A percentile compares a stretch with the other conserved stretches of the same genome.
Conservation (phyloP, 2,329 filamentous ascomycete genomes). For the Juglanconis sp. region DNA sequence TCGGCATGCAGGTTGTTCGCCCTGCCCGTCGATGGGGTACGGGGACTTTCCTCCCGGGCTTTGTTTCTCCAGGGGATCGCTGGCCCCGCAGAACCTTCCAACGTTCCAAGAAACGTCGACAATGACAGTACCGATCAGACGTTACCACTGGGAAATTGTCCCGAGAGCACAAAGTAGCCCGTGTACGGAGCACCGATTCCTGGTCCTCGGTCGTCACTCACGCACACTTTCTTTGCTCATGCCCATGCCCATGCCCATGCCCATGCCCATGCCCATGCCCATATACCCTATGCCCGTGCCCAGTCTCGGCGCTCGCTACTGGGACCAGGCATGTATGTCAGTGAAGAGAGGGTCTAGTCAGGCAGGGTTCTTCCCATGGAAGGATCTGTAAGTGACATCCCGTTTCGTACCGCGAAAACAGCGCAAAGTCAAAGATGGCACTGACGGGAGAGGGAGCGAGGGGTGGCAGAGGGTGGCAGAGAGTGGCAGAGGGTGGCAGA, state of each 20-base stretch:
- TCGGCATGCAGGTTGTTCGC: constrained; percentile 18
- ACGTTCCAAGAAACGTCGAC: background rate
- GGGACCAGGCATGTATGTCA: background rate
- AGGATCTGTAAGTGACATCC: background rate
- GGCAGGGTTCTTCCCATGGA: background rate
- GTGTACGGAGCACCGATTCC: too few species aligned
- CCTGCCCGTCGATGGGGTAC: constrained; percentile 12
- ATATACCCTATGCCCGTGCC: too few species aligned
- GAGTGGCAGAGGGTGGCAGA: background rate
- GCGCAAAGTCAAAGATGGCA: background rate
- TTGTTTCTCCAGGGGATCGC: constrained; percentile 6
- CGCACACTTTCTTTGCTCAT: too few species aligned
- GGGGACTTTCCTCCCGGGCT: background rate
- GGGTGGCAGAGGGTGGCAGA: too few species aligned
- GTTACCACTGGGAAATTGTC: background rate
- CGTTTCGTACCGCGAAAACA: constrained; percentile 1
- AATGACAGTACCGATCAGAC: background rate
- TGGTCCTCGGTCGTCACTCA: background rate
- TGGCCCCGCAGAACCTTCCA: constrained; percentile 4
- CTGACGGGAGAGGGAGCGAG: background rate
- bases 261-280: too few species aligned
- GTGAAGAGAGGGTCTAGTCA: background rate
- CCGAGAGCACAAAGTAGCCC: too few species aligned
- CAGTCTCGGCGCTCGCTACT: background rate
- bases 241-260: too few species aligned